Conservation (phyloP, 177 flowering plant species). For the Vitis hybrid region DNA sequence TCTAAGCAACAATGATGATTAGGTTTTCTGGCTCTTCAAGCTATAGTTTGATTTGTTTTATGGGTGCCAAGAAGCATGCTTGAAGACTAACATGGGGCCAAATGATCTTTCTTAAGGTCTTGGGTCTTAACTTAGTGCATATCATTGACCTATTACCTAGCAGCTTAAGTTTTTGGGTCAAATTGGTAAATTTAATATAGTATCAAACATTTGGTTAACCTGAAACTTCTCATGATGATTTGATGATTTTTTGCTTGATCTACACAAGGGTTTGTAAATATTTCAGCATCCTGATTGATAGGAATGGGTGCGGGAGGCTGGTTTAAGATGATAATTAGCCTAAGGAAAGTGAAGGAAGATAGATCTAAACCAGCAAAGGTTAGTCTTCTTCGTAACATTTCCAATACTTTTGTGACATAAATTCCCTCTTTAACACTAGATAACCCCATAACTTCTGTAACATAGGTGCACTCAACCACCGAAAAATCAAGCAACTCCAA, state of each 20-base stretch:
- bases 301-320: slow-evolving; percentile 69
- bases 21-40: too few species aligned
- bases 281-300: not conserved
- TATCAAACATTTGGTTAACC: too few species aligned
- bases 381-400: not conserved
- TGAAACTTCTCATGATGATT: not conserved
- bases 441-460: not conserved
- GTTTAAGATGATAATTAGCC: slow-evolving; percentile 54
- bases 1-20: too few species aligned
- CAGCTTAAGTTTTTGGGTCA: too few species aligned
- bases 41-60: too few species aligned
- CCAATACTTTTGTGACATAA: not conserved
- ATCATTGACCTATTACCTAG: too few species aligned
- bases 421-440: slow-evolving; percentile 8
- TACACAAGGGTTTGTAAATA: slow-evolving; percentile 6
- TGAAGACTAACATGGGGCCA: too few species aligned
- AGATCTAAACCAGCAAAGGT: slow-evolving; percentile 48
- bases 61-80: too few species aligned
- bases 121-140: too few species aligned
- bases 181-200: too few species aligned
- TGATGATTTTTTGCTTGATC: slow-evolving; percentile 17
- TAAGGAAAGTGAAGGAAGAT: slow-evolving; percentile 44
- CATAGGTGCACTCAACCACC: slow-evolving; percentile 15
- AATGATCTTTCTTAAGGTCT: too few species aligned
- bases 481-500: slow-evolving; percentile 13